Evolutionary conservation across 2,329 filamentous ascomycete species (phyloP).

Genomic region (Cladosporium oxysporum): DNA sequence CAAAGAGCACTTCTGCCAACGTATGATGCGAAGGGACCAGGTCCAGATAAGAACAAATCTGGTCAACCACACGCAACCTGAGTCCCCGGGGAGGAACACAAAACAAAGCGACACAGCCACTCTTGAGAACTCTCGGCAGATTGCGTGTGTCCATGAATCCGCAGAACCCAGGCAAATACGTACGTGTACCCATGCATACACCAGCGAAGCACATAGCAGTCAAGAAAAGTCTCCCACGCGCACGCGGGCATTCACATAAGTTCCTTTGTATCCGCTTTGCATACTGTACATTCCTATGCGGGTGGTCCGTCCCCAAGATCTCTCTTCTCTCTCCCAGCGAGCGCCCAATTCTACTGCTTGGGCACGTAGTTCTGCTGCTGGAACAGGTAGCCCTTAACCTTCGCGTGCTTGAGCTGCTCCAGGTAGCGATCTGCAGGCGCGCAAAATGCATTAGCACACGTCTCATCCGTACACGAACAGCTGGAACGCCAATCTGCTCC

Average conservation of each 20-base stretch:
- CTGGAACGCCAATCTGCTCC: background rate
- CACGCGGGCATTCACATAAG: constrained; percentile 17
- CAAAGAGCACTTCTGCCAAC: no score
- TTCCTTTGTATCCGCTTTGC: constrained; percentile 16
- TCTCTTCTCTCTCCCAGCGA: background rate
- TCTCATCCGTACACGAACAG: background rate
- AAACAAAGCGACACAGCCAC: no score
- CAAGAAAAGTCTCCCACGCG: constrained; percentile 11
- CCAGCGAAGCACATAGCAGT: background rate
- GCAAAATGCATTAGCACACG: background rate
- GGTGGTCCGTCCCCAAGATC: background rate
- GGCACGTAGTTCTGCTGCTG: constrained; percentile 74
- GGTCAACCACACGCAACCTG: no score
- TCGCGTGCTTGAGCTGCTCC: constrained; percentile 72
- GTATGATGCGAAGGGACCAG: no score
- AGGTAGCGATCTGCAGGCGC: constrained; percentile 72
- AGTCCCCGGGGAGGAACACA: no score
- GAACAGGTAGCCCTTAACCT: constrained; percentile 77
- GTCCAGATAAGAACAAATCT: no score
- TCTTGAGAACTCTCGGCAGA: no score
- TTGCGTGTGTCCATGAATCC: no score
- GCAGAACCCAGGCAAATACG: no score
- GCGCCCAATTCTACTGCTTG: constrained; percentile 39
- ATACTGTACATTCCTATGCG: constrained; percentile 20
- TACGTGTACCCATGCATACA: no score